Evolutionary conservation across 2,329 filamentous ascomycete genomes (phyloP), one percentile per base, ranked within the genome.

Genomic region (Paecilomyces sp.): DNA sequence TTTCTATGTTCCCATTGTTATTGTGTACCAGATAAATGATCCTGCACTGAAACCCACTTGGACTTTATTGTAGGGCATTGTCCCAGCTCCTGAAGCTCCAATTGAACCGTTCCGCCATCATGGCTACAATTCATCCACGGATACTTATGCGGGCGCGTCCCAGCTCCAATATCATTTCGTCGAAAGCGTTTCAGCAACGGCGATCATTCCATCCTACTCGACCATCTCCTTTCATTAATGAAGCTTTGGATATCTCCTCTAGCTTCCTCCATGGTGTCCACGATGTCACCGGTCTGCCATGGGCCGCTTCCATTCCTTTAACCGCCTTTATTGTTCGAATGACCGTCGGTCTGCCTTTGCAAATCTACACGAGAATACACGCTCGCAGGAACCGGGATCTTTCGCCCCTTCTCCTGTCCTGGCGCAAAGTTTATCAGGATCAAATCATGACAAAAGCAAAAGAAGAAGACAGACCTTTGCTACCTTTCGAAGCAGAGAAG

Each of bases 241-340:
- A 76, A 58, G 65, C 77, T 50, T 65, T 83, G 54, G 70, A 74
- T 52, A 66, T 74, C 31, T 77, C 81, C 2, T 78, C 82, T 63
- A 69, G 71, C 56, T 67, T 81, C 60, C 74, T 85, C 57, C 73
- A 80, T 58, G 65, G 74, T 28, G 65, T 91, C 73, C 82, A 86
- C 66, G 68, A 68, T 24, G 11, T 75, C 50, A 78, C 75, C 15
- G 73, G 76, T 52, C 72, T 85, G 2, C 76, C 83, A 58, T 87
- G 84, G 84, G 80, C 72, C 7, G 73, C 76, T 12, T 79, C 81
- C 22, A 78, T 87, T 51, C 84, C 84, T 3, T 70, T 84, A 57
- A 77, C 81, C 3, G 83, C 84, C 3, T 66, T 85, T 50, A 56
- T 80, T 15, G 74, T 85, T 2, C 81, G 84, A 55, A 74, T 70